Percentiles rank a stretch among this genome's conserved stretches.
Conservation (phyloP, 805 yeast species). For the Saccharomycopsis fibuligera region DNA sequence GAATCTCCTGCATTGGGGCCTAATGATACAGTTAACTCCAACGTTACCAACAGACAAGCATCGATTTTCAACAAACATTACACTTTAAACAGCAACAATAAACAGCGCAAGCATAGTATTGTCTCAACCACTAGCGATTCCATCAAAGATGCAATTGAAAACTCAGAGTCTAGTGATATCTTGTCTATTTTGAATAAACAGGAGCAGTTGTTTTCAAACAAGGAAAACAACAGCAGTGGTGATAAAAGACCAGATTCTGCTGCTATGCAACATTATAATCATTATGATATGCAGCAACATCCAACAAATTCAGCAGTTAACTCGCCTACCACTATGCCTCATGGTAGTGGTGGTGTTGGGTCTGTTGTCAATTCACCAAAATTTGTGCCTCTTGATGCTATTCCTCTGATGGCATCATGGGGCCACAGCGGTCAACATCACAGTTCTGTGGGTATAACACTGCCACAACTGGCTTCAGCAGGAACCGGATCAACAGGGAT, state of each 20-base stretch:
- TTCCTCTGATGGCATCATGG: neutral
- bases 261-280: neutral
- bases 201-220: conserved; percentile 10
- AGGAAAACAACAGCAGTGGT: neutral
- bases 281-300: neutral
- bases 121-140: conserved; percentile 5
- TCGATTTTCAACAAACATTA: neutral
- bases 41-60: neutral
- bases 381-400: conserved; percentile 13
- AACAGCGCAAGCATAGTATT: conserved; percentile 11
- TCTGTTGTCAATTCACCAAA: conserved; percentile 10
- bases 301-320: neutral
- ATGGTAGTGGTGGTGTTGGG: no score
- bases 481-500: neutral
- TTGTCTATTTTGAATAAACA: conserved; percentile 12
- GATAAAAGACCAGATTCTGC: neutral
- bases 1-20: neutral
- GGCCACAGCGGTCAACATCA: neutral
- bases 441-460: neutral
- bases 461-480: no score
- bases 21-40: neutral
- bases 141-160: conserved; percentile 1
- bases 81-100: neutral
- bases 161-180: conserved; percentile 4
- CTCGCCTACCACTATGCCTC: conserved; percentile 9